Evolutionary conservation across 1,284 basidiomycete species (phyloP).

Genomic region (Rhodotorula sp.): DNA sequence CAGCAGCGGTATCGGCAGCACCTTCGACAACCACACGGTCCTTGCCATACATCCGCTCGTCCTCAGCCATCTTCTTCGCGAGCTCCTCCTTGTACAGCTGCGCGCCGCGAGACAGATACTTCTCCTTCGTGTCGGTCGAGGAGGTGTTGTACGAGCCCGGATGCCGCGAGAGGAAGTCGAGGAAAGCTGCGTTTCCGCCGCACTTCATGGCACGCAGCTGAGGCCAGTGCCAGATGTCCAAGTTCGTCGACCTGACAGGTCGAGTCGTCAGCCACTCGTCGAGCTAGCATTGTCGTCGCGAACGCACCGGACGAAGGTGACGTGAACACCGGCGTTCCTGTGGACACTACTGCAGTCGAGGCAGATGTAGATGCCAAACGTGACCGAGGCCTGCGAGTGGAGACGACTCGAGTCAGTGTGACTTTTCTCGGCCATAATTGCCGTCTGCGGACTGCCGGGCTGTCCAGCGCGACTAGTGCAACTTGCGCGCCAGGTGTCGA

Average conservation of each 20-base stretch:
- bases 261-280: not conserved
- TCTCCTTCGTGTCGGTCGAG: conserved; percentile 52
- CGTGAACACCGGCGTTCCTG: conserved; percentile 96
- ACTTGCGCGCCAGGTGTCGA: not conserved
- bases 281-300: not conserved
- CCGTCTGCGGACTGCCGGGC: too few species aligned
- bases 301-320: conserved; percentile 84
- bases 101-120: conserved; percentile 81
- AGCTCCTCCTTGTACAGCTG: conserved; percentile 92
- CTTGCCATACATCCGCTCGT: conserved; percentile 69
- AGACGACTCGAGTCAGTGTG: not conserved
- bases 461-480: not conserved
- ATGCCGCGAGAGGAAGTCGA: conserved; percentile 73
- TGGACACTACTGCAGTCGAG: conserved; percentile 89
- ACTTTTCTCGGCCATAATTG: not conserved
- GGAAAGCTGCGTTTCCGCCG: conserved; percentile 85
- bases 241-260: conserved; percentile 78
- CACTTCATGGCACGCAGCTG: conserved; percentile 97
- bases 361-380: conserved; percentile 96
- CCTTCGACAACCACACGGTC: conserved; percentile 74
- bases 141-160: conserved; percentile 30
- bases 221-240: conserved; percentile 88
- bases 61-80: conserved; percentile 74
- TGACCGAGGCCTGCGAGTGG: conserved; percentile 70
- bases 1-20: conserved; percentile 25